Percentiles rank a stretch among this genome's conserved stretches.
These are phyloP conservation scores for Aureobasidium namibiae DNA, from an alignment of 2,329 filamentous ascomycete genomes.

Conservation along the genomic window DNA sequence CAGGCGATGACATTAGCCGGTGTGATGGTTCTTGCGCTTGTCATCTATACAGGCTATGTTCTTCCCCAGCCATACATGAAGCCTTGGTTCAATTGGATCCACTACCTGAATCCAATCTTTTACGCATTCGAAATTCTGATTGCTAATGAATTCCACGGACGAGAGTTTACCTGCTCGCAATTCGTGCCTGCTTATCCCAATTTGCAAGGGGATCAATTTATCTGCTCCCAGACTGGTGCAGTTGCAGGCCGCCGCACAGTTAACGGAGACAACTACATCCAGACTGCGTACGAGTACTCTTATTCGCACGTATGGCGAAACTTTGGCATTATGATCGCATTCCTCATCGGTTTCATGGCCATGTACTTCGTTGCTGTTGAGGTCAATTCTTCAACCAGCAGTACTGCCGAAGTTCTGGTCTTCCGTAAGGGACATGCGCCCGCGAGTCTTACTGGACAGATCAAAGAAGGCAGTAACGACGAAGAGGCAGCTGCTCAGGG, in stretches of 20 bases:
- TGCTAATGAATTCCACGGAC: conserved; percentile 60
- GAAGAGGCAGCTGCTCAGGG: conserved; percentile 41
- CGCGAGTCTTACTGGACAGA: conserved; percentile 19
- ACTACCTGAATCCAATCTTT: conserved; percentile 21
- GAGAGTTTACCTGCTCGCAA: conserved; percentile 49
- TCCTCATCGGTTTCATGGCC: conserved; percentile 48
- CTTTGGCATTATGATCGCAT: conserved; percentile 45
- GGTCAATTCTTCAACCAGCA: conserved; percentile 59
- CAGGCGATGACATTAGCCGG: conserved; percentile 53
- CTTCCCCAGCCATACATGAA: conserved; percentile 32
- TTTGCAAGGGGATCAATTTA: conserved; percentile 47
- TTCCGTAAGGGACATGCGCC: conserved; percentile 33
- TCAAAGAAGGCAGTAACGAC: conserved; percentile 26
- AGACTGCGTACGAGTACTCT: conserved; percentile 28
- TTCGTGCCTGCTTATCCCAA: conserved; percentile 30
- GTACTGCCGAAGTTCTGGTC: conserved; percentile 61
- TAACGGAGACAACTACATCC: conserved; percentile 28
- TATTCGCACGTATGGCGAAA: conserved; percentile 48
- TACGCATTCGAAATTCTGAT: conserved; percentile 57
- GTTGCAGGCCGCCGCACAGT: conserved; percentile 39
- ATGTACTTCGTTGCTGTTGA: conserved; percentile 33
- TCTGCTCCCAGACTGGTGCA: conserved; percentile 47
- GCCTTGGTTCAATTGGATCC: conserved; percentile 44
- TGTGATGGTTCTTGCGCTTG: conserved; percentile 46
- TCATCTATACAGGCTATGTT: conserved; percentile 55